Conservation (phyloP, 805 yeast species). For the Saturnispora serradocipensis region DNA sequence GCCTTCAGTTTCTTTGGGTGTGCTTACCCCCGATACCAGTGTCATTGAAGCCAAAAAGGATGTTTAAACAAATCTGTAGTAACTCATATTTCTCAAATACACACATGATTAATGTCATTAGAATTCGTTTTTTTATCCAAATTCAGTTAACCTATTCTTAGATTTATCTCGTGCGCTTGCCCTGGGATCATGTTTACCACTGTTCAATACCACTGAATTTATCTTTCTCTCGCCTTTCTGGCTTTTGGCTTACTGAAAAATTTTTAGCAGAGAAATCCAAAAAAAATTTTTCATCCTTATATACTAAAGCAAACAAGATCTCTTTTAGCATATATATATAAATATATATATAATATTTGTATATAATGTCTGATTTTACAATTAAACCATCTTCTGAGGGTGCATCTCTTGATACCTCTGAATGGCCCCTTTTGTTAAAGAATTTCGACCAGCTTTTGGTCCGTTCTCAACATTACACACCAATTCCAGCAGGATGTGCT, state of each 20-base stretch:
- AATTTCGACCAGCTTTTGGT: slow-evolving; percentile 90
- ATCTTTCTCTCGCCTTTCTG: neutral
- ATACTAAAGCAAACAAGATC: neutral
- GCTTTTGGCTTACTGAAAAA: neutral
- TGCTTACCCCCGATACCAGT: neutral
- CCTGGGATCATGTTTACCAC: neutral
- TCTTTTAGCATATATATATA: neutral
- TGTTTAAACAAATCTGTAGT: neutral
- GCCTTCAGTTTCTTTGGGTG: neutral
- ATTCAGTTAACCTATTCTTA: neutral
- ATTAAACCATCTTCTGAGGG: slow-evolving; percentile 82
- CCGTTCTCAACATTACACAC: slow-evolving; percentile 95
- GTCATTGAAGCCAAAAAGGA: neutral
- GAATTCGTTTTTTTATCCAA: neutral
- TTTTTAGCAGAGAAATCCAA: neutral
- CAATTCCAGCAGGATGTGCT: slow-evolving; percentile 91
- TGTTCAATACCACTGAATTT: neutral
- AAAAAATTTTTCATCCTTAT: neutral
- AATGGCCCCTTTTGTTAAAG: slow-evolving; percentile 92
- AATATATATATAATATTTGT: neutral
- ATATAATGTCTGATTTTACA: slow-evolving; percentile 36
- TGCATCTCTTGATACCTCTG: slow-evolving; percentile 78
- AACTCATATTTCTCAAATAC: neutral
- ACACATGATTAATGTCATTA: neutral
- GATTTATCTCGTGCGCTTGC: neutral